Evolutionary conservation across 768 basidiomycete species (phyloP).

Genomic region (Albatrellus ellisii): DNA sequence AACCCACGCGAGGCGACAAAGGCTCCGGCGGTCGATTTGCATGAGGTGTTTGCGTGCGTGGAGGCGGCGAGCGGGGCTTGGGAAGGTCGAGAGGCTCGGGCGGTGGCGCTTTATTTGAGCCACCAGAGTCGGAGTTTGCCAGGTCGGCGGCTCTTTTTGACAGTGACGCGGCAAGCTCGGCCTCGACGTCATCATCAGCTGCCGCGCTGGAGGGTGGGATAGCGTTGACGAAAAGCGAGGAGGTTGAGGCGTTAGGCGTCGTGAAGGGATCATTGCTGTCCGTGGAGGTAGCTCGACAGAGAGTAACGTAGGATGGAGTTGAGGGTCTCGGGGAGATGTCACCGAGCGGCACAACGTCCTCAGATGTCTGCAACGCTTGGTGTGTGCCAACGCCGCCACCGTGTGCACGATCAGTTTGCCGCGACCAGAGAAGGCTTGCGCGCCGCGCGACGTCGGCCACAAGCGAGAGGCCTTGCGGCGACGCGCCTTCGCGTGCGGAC

Average conservation of each 20-base stretch:
- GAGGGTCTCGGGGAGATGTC: slow-evolving; percentile 30
- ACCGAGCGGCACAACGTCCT: slow-evolving; percentile 42
- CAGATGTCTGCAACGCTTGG: slow-evolving; percentile 33
- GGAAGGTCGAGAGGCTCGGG: slow-evolving; percentile 46
- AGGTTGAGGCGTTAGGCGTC: slow-evolving; percentile 30
- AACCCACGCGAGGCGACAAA: slow-evolving; percentile 21
- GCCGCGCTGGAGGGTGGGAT: slow-evolving; percentile 17
- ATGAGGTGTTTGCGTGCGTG: slow-evolving; percentile 27
- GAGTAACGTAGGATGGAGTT: too few species aligned
- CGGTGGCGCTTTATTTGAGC: slow-evolving; percentile 29
- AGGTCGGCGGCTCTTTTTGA: slow-evolving; percentile 5
- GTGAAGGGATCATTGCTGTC: slow-evolving; percentile 31
- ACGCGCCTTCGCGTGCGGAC: slow-evolving; percentile 44
- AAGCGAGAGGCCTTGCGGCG: slow-evolving; percentile 27
- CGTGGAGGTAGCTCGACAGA: slow-evolving; percentile 26
- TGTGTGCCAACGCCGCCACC: slow-evolving; percentile 28
- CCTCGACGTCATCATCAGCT: slow-evolving; percentile 2
- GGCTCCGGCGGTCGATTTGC: slow-evolving; percentile 23
- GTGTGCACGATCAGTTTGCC: slow-evolving; percentile 21
- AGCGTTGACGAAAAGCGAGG: slow-evolving; percentile 37
- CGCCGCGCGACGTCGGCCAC: slow-evolving; percentile 44
- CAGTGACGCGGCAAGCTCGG: not conserved
- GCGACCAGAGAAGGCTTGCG: slow-evolving; percentile 45
- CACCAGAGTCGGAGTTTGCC: slow-evolving; percentile 15
- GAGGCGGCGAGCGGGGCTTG: slow-evolving; percentile 42